Evolutionary conservation across 192 early-diverging fungal genomes (phyloP).

Genomic region (Mortierella claussenii): DNA sequence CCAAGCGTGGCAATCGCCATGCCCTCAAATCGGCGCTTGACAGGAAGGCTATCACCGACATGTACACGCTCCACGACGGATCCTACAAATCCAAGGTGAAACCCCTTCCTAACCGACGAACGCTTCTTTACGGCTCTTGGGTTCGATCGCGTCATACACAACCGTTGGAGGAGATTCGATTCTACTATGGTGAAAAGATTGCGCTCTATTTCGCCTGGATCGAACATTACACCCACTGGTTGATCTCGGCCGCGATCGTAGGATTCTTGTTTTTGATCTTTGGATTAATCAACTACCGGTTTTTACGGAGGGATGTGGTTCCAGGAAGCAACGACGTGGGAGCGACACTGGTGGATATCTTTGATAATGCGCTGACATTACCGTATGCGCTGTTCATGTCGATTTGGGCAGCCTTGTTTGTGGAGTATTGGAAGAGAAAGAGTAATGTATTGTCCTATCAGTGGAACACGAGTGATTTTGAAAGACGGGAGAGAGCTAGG

Average conservation of each 20-base stretch:
- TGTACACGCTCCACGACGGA: constrained; percentile 71
- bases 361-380: constrained; percentile 69
- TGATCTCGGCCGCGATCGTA: constrained; percentile 55
- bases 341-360: constrained; percentile 22
- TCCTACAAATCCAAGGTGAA: constrained; percentile 48
- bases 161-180: constrained; percentile 59
- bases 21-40: constrained; percentile 59
- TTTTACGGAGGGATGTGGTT: too few species aligned
- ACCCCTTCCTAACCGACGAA: constrained; percentile 52
- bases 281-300: constrained; percentile 50
- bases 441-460: constrained; percentile 57
- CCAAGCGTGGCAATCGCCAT: constrained; percentile 41
- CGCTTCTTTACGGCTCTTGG: constrained; percentile 58
- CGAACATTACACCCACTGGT: constrained; percentile 73
- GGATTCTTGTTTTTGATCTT: constrained; percentile 65
- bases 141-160: constrained; percentile 47
- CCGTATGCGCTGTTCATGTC: constrained; percentile 70
- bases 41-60: constrained; percentile 52
- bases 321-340: neutral
- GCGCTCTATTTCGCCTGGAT: constrained; percentile 78
- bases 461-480: constrained; percentile 67
- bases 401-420: constrained; percentile 68
- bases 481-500: constrained; percentile 62
- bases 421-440: constrained; percentile 73
- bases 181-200: constrained; percentile 78